phyloP scores from a whole-genome alignment of 225 moss, liverwort and hornwort genomes.

The Marchantia paleacea region DNA sequence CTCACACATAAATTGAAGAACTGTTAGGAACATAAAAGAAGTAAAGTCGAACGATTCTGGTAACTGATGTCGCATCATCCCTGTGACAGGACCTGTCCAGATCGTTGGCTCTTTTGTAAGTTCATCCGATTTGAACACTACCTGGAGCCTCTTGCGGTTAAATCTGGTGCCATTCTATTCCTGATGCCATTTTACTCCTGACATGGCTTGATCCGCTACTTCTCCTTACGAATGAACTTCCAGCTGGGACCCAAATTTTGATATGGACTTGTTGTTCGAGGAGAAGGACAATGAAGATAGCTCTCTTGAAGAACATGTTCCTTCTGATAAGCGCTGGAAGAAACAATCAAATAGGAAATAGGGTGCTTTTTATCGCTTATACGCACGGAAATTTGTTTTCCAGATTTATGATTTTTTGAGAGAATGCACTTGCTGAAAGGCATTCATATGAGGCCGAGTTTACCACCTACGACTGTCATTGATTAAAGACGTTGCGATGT shows the following conservation, averaged over 20 bases:
- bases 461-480: too few species aligned
- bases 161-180: constrained; percentile 31
- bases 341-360: neutral
- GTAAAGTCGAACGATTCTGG: neutral
- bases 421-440: neutral
- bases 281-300: neutral
- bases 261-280: neutral
- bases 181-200: constrained; percentile 13
- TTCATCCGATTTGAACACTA: constrained; percentile 27
- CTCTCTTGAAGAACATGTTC: neutral
- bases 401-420: neutral
- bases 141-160: constrained; percentile 29
- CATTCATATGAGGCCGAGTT: neutral
- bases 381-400: neutral
- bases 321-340: neutral
- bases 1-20: neutral
- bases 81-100: constrained; percentile 33
- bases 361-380: too few species aligned
- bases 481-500: neutral
- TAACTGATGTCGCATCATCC: constrained; percentile 31
- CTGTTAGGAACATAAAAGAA: neutral
- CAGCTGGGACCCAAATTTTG: neutral
- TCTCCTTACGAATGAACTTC: neutral
- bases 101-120: constrained; percentile 29
- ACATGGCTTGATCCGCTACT: constrained; percentile 20